Base-by-base conservation (phyloP, 768 basidiomycete genomes). In the Termitomyces sp. region DNA sequence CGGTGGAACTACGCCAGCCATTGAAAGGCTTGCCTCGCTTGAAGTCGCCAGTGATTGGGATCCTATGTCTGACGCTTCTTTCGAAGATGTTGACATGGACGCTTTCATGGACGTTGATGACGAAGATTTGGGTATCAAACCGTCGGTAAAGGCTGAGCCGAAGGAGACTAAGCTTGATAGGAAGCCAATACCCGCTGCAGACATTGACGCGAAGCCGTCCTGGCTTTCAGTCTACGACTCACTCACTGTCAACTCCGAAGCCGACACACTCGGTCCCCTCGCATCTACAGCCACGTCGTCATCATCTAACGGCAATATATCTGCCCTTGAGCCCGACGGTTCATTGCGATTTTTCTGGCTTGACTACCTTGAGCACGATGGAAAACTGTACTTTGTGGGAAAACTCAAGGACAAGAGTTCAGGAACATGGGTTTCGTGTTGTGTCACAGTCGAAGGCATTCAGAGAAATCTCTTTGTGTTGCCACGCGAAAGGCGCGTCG, bases 321-420 rank as follows among this genome's bases (percentile, higher is more conserved):
- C 80, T 39, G 87, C 86, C 0, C 77, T 94, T 2, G 92, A 98
- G 64, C 72, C 81, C 4, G 93, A 97, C 59, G 94, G 92, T 1
- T 89, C 85, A 3, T 73, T 98, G 13, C 82, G 81, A 25, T 94
- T 99, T 76, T 99, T 88, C 76, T 99, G 97, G 97, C 76, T 98
- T 20, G 97, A 99, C 66, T 93, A 93, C 64, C 83, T 95, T 32
- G 94, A 98, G 66, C 80, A 83, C 45, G 82, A 89, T 15, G 96
- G 94, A 15, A 83, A 81, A 56, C 75, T 99, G 3, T 88, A 92
- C 66, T 88, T 99, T 59, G 82, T 91, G 41, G 97, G 97, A 7
- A 98, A 98, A 71, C 81, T 94, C 40, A 84, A 88, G 61, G 93
- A 95, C 71, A 88, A 87, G 69, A 70, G 75, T 5, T 80, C 83